A percentile compares a stretch with the other conserved stretches of the same genome.
These are phyloP conservation scores for Ananas comosus DNA, from an alignment of 176 grass and related monocot genomes.

Conservation along the genomic window DNA sequence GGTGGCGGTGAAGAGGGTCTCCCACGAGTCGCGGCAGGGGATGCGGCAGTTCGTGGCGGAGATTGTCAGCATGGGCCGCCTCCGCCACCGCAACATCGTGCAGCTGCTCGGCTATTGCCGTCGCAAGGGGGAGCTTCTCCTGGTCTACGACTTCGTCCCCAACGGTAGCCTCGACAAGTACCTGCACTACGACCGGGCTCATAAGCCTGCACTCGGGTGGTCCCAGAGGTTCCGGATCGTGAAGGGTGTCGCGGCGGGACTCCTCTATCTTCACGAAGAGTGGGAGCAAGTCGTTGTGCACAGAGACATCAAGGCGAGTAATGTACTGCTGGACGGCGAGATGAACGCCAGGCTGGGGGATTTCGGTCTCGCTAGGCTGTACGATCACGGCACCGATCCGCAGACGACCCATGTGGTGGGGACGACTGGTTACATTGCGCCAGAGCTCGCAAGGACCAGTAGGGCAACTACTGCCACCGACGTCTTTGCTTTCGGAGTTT, in stretches of 20 bases:
- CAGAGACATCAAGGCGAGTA: conserved; percentile 41
- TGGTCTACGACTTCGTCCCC: conserved; percentile 17
- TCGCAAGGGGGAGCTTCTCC: conserved; percentile 10
- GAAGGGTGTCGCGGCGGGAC: conserved; percentile 26
- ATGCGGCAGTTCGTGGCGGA: conserved; percentile 3
- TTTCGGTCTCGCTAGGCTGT: conserved; percentile 42
- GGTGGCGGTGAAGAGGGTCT: conserved; percentile 25
- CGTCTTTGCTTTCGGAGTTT: conserved; percentile 15
- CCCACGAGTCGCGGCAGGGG: conserved; percentile 12
- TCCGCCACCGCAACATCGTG: conserved; percentile 12
- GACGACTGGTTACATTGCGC: conserved; percentile 45
- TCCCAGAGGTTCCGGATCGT: conserved; percentile 27
- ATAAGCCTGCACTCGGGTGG: conserved; percentile 1
- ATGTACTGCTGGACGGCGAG: conserved; percentile 18
- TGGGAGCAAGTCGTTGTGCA: conserved; percentile 38
- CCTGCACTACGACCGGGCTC: not conserved
- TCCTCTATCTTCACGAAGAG: conserved; percentile 38
- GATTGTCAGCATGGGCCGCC: not conserved
- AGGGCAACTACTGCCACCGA: conserved; percentile 41
- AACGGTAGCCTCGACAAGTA: conserved; percentile 36
- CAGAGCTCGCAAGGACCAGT: conserved; percentile 28
- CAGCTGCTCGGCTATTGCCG: conserved; percentile 20
- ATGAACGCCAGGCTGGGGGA: conserved; percentile 35
- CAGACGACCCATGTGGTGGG: conserved; percentile 38
- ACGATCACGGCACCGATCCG: conserved; percentile 33